Evolutionary conservation across 2,329 filamentous ascomycete species (phyloP), one percentile per base, ranked within the genome.

Genomic region (Fusarium sp.): DNA sequence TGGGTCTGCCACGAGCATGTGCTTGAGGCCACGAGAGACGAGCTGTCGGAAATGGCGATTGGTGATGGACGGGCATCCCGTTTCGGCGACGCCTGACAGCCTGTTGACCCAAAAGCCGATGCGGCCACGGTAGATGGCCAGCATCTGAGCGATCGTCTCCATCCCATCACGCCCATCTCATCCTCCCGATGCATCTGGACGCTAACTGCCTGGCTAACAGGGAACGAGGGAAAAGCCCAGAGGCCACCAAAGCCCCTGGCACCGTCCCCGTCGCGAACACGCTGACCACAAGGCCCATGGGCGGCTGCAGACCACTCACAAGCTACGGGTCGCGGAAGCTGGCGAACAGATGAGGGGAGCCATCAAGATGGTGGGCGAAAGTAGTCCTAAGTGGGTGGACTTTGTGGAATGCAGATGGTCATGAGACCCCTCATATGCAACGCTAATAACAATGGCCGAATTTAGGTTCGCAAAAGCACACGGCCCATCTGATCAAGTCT

Each of bases 351-450:
- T 64, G 65, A 70, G 58, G 64, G 61, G 59, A 70, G 57, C 65
- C 64, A 66, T 18, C 49, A 59, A 67, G 68, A 65, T 65, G 70
- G 70, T 66, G 72, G 61, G 63, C 51, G 61, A 71, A 58, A 67
- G 64, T 56, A 59, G 66, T 71, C 42, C 58, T 68, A 65, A 68
- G 69, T 74, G 68, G 67, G 60, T 63, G 64, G 67, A 58, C 65
- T 71, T 62, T 66, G 62, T 65, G 69, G 73, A 74, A 75, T 75
- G 70, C 72, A 75, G 57, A 64, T 71, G 73, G 73, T 75, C 73
- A 75, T 74, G 74, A 73, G 73, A 75, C 73, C 73, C 62, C 64
- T 71, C 70, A 51, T 56, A 74, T 75, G 73, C 70, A 68, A 73
- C 73, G 73, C 73, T 75, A 75, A 73, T 62, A 68, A 56, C 63